These are phyloP conservation scores for Nematodospora valgi DNA, from an alignment of 805 yeast genomes.

Conservation along the genomic window DNA sequence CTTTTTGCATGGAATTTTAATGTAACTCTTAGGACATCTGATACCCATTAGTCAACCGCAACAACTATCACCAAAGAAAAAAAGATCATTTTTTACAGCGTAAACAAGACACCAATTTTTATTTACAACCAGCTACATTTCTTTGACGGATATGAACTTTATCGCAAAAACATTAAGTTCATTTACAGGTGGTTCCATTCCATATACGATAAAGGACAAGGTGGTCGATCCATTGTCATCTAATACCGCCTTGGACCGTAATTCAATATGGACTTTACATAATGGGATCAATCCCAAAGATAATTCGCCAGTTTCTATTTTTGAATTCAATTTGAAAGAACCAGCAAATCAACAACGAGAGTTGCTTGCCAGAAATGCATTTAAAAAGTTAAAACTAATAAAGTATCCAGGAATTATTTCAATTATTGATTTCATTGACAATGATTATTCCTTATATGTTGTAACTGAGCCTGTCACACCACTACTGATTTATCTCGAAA, in stretches of 20 bases:
- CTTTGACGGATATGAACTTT: constrained; percentile 51
- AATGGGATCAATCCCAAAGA: constrained; percentile 55
- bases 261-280: constrained; percentile 60
- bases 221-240: constrained; percentile 24
- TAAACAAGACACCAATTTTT: too few species aligned
- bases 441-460: constrained; percentile 53
- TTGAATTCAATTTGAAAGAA: constrained; percentile 54
- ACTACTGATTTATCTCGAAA: constrained; percentile 35
- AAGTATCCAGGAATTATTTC: constrained; percentile 68
- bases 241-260: constrained; percentile 16
- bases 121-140: background rate
- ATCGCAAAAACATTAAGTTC: constrained; percentile 59
- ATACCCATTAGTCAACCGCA: background rate
- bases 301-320: constrained; percentile 53
- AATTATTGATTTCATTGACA: constrained; percentile 61
- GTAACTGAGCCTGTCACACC: constrained; percentile 69
- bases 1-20: too few species aligned
- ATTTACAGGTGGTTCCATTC: constrained; percentile 55
- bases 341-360: constrained; percentile 24
- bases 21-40: too few species aligned
- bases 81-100: too few species aligned
- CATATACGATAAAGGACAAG: constrained; percentile 52
- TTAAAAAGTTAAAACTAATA: constrained; percentile 49
- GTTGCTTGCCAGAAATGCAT: constrained; percentile 31
- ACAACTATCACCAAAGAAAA: too few species aligned